These are phyloP conservation scores for Nephelium lappaceum DNA, from an alignment of 345 rosid genomes.

Conservation along the genomic window DNA sequence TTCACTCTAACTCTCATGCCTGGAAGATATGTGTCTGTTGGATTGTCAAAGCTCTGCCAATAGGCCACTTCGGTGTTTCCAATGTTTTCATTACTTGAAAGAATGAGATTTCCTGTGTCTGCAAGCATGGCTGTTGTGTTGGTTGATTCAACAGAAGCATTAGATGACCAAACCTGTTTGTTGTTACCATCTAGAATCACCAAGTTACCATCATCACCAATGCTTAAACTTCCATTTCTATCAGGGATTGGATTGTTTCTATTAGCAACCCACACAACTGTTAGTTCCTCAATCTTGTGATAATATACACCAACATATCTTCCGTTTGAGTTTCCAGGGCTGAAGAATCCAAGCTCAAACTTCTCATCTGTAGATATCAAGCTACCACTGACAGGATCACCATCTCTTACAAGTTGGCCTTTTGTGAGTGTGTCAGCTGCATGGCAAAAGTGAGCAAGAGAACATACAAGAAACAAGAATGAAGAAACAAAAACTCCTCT, in stretches of 20 bases:
- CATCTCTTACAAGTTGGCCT: constrained; percentile 48
- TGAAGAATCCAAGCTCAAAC: constrained; percentile 69
- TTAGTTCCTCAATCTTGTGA: constrained; percentile 29
- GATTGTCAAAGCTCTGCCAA: constrained; percentile 72
- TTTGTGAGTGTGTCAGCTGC: constrained; percentile 36
- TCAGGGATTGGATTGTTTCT: constrained; percentile 52
- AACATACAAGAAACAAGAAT: constrained; percentile 26
- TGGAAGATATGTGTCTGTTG: constrained; percentile 62
- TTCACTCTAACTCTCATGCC: constrained; percentile 61
- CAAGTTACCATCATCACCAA: constrained; percentile 58
- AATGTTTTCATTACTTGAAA: constrained; percentile 29
- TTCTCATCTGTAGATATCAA: constrained; percentile 32
- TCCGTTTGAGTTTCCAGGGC: constrained; percentile 40
- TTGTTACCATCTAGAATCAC: constrained; percentile 44
- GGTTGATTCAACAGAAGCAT: constrained; percentile 29
- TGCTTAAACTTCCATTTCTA: constrained; percentile 41
- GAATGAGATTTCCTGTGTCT: constrained; percentile 41
- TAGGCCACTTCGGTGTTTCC: constrained; percentile 12
- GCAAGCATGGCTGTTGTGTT: constrained; percentile 36
- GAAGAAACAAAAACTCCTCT: constrained; percentile 14
- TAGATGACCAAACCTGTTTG: constrained; percentile 51
- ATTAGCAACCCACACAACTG: constrained; percentile 76
- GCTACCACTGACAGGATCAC: constrained; percentile 24
- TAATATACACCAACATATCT: constrained; percentile 76
- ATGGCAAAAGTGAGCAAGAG: constrained; percentile 28